phyloP scores from a whole-genome alignment of 495 filamentous ascomycete genomes.

The Lepraria neglecta region DNA sequence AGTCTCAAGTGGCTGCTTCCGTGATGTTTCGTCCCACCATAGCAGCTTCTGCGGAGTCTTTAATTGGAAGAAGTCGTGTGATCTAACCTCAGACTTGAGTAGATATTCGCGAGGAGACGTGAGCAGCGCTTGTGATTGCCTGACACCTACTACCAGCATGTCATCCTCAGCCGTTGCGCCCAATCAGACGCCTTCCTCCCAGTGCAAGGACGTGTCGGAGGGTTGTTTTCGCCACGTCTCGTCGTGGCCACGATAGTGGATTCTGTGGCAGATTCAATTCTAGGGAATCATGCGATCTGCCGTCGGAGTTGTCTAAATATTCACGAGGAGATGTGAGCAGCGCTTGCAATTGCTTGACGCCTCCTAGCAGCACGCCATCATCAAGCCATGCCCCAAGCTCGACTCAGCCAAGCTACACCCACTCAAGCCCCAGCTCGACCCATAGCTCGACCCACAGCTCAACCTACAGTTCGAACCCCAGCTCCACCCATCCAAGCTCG shows the following conservation, averaged over 20 bases:
- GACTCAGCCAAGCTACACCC: no score
- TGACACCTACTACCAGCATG: background rate
- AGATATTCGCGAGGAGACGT: background rate
- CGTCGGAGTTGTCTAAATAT: background rate
- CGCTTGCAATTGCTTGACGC: background rate
- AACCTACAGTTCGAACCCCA: no score
- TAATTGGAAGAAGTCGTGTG: background rate
- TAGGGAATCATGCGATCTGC: background rate
- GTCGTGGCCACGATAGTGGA: background rate
- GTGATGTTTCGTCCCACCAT: background rate
- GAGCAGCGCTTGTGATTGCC: background rate
- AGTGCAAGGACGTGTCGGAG: background rate
- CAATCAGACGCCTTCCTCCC: no score
- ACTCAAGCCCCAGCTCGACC: no score
- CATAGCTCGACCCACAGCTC: no score
- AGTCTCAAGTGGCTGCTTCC: background rate
- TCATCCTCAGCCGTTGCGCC: no score
- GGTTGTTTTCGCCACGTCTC: background rate
- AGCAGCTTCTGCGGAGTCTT: background rate
- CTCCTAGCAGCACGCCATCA: no score
- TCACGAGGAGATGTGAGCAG: background rate
- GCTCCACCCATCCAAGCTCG: background rate
- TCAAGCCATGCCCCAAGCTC: no score
- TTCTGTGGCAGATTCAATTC: background rate
- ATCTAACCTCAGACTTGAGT: background rate